A percentile compares a stretch with the other conserved stretches of the same genome.
Evolutionary conservation across 2,329 filamentous ascomycete species (phyloP).

Genomic region (Ambrosiella cleistominuta): DNA sequence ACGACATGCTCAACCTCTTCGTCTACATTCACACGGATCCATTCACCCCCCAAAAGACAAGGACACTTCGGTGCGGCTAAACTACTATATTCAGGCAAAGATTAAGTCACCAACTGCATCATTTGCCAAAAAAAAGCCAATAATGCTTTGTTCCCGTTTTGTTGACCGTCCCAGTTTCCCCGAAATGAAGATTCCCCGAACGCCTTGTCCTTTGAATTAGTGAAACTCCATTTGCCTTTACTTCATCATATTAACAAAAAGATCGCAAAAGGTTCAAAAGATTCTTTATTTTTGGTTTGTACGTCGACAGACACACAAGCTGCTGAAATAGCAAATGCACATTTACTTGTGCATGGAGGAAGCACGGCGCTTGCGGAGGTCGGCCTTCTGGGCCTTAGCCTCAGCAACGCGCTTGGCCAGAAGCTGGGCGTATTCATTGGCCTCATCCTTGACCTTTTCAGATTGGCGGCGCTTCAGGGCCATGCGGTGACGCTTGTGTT

Average conservation of each 20-base stretch:
- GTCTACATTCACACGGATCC: no score
- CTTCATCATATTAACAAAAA: background rate
- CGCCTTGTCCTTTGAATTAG: background rate
- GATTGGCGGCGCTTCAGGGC: constrained; percentile 96
- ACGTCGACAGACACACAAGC: constrained; percentile 3
- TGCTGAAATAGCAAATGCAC: constrained; percentile 12
- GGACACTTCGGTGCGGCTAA: background rate
- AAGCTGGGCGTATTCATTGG: constrained; percentile 91
- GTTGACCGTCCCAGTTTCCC: background rate
- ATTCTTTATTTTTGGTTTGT: constrained; percentile 9
- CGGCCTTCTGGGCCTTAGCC: constrained; percentile 84
- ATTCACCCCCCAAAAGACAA: background rate
- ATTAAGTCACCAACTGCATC: background rate
- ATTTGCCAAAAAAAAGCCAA: constrained; percentile 1
- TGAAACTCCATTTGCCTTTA: background rate
- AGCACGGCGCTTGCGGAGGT: constrained; percentile 90
- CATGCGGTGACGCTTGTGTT: constrained; percentile 98
- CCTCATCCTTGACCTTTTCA: constrained; percentile 97
- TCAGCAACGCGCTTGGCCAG: constrained; percentile 94
- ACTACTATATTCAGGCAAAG: background rate
- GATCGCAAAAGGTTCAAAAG: constrained; percentile 5
- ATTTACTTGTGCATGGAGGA: constrained; percentile 85
- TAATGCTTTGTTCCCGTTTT: constrained; percentile 1
- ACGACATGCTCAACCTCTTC: no score
- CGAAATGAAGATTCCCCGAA: background rate